Percentiles rank a stretch among this genome's conserved stretches.
Evolutionary conservation across 768 basidiomycete genomes (phyloP).

Genomic region (Lactarius sp.): DNA sequence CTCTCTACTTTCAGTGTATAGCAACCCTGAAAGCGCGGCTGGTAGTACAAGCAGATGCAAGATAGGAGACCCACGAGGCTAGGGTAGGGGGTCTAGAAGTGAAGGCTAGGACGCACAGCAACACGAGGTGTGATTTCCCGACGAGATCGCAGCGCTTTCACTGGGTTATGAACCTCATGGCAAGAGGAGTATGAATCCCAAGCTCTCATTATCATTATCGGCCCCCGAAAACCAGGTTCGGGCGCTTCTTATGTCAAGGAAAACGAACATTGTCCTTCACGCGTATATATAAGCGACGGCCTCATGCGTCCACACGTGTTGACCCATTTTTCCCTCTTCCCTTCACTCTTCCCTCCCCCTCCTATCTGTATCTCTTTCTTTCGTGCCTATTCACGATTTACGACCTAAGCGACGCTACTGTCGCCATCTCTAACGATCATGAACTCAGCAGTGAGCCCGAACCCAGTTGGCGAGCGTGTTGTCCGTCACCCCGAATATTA

Average conservation of each 20-base stretch:
- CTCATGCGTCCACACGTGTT: conserved; percentile 27
- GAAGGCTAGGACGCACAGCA: neutral
- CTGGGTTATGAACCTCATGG: conserved; percentile 15
- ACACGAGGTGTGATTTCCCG: conserved; percentile 15
- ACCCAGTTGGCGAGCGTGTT: conserved; percentile 27
- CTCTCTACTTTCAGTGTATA: neutral
- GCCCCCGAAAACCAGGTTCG: conserved; percentile 7
- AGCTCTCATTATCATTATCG: conserved; percentile 14
- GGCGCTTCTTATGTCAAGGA: conserved; percentile 17
- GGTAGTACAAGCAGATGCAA: neutral
- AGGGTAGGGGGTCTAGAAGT: conserved; percentile 12
- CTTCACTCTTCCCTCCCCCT: conserved; percentile 9
- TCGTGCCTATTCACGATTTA: conserved; percentile 5
- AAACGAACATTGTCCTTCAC: conserved; percentile 12
- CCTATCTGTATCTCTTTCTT: neutral
- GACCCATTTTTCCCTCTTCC: conserved; percentile 19
- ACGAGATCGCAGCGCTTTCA: conserved; percentile 11
- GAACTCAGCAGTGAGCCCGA: conserved; percentile 20
- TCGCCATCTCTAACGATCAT: conserved; percentile 17
- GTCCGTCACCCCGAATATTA: conserved; percentile 41
- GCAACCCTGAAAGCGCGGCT: neutral
- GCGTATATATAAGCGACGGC: conserved; percentile 25
- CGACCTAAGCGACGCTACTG: conserved; percentile 17
- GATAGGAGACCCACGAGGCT: conserved; percentile 19
- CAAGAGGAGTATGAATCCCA: neutral